Conservation (phyloP, 1,139 yeast genomes). For the Candida tunisiensis region DNA sequence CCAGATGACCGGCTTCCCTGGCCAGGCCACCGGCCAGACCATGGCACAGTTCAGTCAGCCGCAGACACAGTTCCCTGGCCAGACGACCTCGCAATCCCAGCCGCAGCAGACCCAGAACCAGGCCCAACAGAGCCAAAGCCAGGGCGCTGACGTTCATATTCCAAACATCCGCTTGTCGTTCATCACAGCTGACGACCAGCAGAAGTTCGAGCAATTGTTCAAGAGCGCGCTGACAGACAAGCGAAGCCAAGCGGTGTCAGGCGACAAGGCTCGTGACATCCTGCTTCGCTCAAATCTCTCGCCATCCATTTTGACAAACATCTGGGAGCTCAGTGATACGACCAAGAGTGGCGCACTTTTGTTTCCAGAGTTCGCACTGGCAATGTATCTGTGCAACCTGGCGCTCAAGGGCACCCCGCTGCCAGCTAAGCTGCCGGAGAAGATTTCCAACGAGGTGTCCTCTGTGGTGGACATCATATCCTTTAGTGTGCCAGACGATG, state of each 20-base stretch:
- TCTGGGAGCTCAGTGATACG: conserved; percentile 85
- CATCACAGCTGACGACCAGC: conserved; percentile 65
- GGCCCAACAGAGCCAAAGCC: too few relatives aligned
- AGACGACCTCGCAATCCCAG: too few relatives aligned
- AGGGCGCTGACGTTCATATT: too few relatives aligned
- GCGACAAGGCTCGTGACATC: conserved; percentile 59
- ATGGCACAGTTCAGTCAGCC: too few relatives aligned
- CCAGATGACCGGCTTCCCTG: too few relatives aligned
- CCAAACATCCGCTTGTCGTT: too few relatives aligned
- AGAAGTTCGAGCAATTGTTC: conserved; percentile 69
- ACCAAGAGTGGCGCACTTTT: conserved; percentile 69
- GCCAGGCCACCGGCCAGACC: too few relatives aligned
- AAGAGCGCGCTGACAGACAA: conserved; percentile 59
- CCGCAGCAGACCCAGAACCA: too few relatives aligned
- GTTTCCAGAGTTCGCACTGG: conserved; percentile 91
- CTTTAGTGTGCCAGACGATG: conserved; percentile 52
- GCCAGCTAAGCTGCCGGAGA: conserved; percentile 57
- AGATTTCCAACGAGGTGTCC: conserved; percentile 66
- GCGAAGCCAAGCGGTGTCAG: conserved; percentile 52
- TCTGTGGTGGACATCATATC: conserved; percentile 81
- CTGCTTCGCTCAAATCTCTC: conserved; percentile 65
- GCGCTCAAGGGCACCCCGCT: conserved; percentile 63
- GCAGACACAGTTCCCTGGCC: too few relatives aligned
- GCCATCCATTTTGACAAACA: conserved; percentile 64
- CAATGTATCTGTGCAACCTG: conserved; percentile 73